phyloP scores from a whole-genome alignment of 495 filamentous ascomycete species.

The Penicillium samsonianum region DNA sequence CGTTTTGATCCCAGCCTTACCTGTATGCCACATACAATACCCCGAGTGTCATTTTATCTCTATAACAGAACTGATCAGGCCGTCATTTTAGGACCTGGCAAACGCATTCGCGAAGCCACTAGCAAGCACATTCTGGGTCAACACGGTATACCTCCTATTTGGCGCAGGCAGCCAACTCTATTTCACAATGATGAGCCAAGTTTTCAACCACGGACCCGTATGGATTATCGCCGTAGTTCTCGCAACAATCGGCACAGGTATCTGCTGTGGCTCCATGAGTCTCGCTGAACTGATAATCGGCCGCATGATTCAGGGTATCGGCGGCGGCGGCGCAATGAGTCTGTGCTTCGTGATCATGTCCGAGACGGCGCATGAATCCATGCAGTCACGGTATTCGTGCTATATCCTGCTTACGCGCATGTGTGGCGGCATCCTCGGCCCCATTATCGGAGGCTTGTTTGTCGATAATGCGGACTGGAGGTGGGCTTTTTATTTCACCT shows the following conservation, averaged over 20 bases:
- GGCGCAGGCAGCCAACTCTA: conserved; percentile 40
- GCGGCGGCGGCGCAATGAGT: conserved; percentile 66
- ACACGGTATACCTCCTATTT: conserved; percentile 42
- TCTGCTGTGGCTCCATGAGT: conserved; percentile 59
- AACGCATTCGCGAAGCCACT: conserved; percentile 30
- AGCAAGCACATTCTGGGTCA: conserved; percentile 42
- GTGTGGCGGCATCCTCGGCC: conserved; percentile 40
- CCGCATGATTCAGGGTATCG: conserved; percentile 69
- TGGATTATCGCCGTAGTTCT: conserved; percentile 53
- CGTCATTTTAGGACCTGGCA: conserved; percentile 27
- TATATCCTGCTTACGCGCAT: conserved; percentile 39
- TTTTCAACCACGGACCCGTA: conserved; percentile 44
- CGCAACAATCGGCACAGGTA: conserved; percentile 60
- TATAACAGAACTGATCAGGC: conserved; percentile 16
- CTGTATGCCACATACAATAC: conserved; percentile 17
- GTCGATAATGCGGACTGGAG: conserved; percentile 37
- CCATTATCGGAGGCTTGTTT: conserved; percentile 42
- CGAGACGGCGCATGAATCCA: conserved; percentile 54
- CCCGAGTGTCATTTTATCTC: background rate
- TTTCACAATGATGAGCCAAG: conserved; percentile 43
- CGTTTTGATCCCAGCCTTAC: conserved; percentile 34
- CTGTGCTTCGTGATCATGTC: conserved; percentile 67
- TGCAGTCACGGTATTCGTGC: conserved; percentile 44
- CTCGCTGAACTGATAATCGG: conserved; percentile 64
- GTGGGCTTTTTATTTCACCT: conserved; percentile 48